These are phyloP conservation scores for Mycena galopus DNA, from an alignment of 768 basidiomycete species.

Conservation along the genomic window DNA sequence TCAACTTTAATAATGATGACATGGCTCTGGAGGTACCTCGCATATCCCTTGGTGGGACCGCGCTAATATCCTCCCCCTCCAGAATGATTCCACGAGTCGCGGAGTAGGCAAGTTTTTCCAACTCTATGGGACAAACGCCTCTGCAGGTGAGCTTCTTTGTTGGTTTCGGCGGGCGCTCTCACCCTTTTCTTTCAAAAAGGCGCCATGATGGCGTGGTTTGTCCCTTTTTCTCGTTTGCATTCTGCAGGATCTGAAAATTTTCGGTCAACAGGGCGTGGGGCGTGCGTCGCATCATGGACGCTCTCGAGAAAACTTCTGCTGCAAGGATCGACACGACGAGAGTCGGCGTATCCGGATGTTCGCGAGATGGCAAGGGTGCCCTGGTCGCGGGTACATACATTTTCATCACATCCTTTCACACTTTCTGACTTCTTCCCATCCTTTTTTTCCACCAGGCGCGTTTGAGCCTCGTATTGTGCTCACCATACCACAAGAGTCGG, in stretches of 20 bases:
- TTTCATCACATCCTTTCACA: neutral
- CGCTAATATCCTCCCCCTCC: slow-evolving; percentile 38
- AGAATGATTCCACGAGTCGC: slow-evolving; percentile 58
- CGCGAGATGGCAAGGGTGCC: slow-evolving; percentile 72
- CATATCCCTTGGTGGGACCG: neutral
- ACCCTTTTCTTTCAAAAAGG: too few relatives aligned
- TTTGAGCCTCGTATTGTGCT: slow-evolving; percentile 70
- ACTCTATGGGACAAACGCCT: slow-evolving; percentile 61
- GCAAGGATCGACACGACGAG: slow-evolving; percentile 62
- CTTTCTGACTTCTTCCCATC: neutral
- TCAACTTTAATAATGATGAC: slow-evolving; percentile 67
- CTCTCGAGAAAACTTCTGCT: slow-evolving; percentile 62
- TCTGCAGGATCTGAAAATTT: neutral
- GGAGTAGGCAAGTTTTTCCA: slow-evolving; percentile 71
- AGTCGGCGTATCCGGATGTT: slow-evolving; percentile 71
- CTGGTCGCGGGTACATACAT: slow-evolving; percentile 60
- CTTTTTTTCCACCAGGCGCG: slow-evolving; percentile 42
- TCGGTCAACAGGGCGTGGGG: slow-evolving; percentile 57
- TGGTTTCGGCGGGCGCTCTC: too few relatives aligned
- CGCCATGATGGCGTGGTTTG: slow-evolving; percentile 68
- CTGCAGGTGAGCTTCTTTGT: slow-evolving; percentile 49
- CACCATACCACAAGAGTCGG: slow-evolving; percentile 74
- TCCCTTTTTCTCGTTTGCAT: neutral
- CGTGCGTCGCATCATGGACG: slow-evolving; percentile 70
- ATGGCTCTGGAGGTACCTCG: slow-evolving; percentile 51